Evolutionary conservation across 2,329 filamentous ascomycete genomes (phyloP), one percentile per base, ranked within the genome.

Genomic region (Xylariaceae sp.): DNA sequence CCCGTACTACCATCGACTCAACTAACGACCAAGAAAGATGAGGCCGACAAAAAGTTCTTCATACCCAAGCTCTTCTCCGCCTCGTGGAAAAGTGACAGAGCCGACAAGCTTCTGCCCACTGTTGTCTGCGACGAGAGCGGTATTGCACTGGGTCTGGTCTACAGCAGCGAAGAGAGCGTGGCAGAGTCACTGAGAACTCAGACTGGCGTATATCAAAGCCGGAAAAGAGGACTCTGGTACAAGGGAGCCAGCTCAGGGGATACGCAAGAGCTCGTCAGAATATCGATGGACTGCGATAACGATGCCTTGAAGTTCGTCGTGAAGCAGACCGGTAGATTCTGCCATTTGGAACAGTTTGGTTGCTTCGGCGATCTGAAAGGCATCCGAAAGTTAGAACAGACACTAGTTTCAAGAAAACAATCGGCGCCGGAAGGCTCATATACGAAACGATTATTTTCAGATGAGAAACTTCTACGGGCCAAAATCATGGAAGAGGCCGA

Each of bases 401-500:
- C 91, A 0, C 76, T 98, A 12, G 73, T 86, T 53, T 85, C 83
- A 33, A 84, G 93, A 57, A 95, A 93, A 65, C 69, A 78, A 34
- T 88, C 86, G 16, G 91, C 92, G 0, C 92, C 93, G 0, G 78
- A 79, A 54, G 92, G 91, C 2, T 98, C 93, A 11, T 98, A 98
- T 67, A 98, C 93, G 4, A 88, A 90, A 16, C 79, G 92, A 25
- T 74, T 98, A 1, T 98, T 97, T 74, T 91, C 85, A 16, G 93
- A 98, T 53, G 81, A 88, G 57, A 91, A 94, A 65, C 77, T 98
- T 44, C 71, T 96, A 43, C 79, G 88, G 35, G 93, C 93, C 3
- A 98, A 98, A 76, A 96, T 98, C 45, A 94, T 97, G 83, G 93
- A 98, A 67, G 93, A 98, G 67, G 93, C 93, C 0, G 88, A 94